phyloP scores from a whole-genome alignment of 371 early-diverging fungal species.

The Syncephalastrum sp. region DNA sequence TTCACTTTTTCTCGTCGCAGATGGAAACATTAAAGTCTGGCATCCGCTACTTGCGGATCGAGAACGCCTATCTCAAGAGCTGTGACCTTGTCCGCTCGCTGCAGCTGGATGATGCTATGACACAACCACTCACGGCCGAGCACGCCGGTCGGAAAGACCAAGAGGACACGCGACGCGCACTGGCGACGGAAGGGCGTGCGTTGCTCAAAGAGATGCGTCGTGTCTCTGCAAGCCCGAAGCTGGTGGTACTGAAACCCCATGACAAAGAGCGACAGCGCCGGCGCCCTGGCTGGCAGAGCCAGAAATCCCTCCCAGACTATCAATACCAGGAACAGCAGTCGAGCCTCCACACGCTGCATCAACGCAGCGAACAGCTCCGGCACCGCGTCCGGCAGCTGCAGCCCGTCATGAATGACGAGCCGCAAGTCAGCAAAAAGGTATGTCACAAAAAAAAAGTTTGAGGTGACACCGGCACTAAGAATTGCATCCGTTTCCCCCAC shows the following conservation, averaged over 20 bases:
- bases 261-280: conserved; percentile 11
- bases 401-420: neutral
- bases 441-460: conserved; percentile 1
- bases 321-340: conserved; percentile 76
- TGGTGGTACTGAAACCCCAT: conserved; percentile 46
- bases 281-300: conserved; percentile 54
- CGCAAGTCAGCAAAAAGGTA: neutral
- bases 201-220: conserved; percentile 49
- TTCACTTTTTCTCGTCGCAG: neutral
- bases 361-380: conserved; percentile 61
- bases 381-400: conserved; percentile 25
- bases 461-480: neutral
- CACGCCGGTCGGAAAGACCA: neutral
- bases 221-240: conserved; percentile 53
- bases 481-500: neutral
- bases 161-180: conserved; percentile 14
- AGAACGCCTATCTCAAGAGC: conserved; percentile 78
- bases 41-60: conserved; percentile 73
- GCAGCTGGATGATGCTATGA: conserved; percentile 26
- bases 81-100: conserved; percentile 43
- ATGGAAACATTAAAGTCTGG: conserved; percentile 74
- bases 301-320: conserved; percentile 59
- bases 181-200: conserved; percentile 36
- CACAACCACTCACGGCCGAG: neutral
- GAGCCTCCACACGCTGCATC: conserved; percentile 60